Evolutionary conservation across 1,139 yeast species (phyloP), one percentile per base, ranked within the genome.

Genomic region (Sugiyamaella xylanicola): DNA sequence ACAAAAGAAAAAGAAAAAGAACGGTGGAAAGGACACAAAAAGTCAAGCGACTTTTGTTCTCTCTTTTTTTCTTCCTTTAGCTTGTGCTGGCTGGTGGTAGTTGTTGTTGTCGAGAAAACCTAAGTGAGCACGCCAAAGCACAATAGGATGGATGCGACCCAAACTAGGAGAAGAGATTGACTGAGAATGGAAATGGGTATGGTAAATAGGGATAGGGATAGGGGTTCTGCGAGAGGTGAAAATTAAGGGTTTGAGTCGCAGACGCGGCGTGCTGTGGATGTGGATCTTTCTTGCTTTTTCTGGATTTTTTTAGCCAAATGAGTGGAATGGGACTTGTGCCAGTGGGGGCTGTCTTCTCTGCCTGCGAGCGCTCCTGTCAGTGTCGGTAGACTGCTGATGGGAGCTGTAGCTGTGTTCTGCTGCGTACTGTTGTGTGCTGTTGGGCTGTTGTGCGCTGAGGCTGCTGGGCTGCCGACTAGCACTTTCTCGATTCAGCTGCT

Each of bases 1-100:
- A 22, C 16, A 13, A 43, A 17, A 22, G 29, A 27, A 16, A 39
- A 37, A 39, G 36, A 37, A 22, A 39, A 37, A 35, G n/a, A 27
- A 27, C 16, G 25, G 22, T 19, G 22, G 22, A 32, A 20, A 32
- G 16, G 21, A 20, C n/a, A 9, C 39, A 32, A 45, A 45, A 45
- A 45, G 51, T 29, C 45, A 29, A n/a, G 19, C 39, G 44, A 48
- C 45, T 39, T 48, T 37, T 27, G 25, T 19, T 15, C 13, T 20
- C n/a, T 48, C 22, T 32, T 32, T 32, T 25, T 29, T 21, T 11
- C 17, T 37, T 15, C 42, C 21, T 25, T 25, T 25, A 25, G 29
- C 29, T 25, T 25, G 29, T 25, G 29, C 29, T 25, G 29, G 29
- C 9, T 9, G 29, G 29, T 9, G 29, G 29, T 25, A 9, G 37